These are phyloP conservation scores for Globisporangium spinosum DNA, from an alignment of 352 stramenopile species.

Conservation along the genomic window DNA sequence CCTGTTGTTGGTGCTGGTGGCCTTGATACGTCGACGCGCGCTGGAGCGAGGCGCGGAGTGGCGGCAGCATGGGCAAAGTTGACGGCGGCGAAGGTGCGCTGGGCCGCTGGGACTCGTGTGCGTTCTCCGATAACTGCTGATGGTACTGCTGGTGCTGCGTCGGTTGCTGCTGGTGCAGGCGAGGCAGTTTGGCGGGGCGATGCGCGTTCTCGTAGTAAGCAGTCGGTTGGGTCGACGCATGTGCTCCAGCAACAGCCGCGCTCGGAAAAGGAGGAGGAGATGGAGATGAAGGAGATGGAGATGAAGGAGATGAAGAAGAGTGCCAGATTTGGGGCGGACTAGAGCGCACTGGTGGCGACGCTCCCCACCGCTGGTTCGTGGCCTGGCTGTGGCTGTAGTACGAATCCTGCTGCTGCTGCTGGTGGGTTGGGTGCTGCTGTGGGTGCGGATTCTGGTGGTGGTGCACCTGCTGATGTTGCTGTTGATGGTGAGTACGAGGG, in stretches of 20 bases:
- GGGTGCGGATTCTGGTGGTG: neutral
- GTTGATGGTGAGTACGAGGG: neutral
- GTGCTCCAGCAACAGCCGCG: neutral
- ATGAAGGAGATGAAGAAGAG: neutral
- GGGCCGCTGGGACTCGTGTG: neutral
- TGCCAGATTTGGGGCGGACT: neutral
- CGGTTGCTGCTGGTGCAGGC: neutral
- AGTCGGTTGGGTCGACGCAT: neutral
- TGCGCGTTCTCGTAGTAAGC: neutral
- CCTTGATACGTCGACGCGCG: conserved; percentile 8
- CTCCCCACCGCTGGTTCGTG: neutral
- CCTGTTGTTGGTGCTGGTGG: neutral
- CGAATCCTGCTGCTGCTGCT: neutral
- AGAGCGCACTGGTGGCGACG: neutral
- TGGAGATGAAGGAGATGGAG: neutral
- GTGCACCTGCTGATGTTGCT: neutral
- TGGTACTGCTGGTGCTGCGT: neutral
- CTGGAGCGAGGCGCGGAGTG: conserved; percentile 11
- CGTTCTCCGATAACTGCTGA: neutral
- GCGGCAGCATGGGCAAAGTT: conserved; percentile 4
- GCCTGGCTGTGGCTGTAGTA: neutral
- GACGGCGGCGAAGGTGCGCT: neutral
- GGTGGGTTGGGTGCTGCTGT: neutral
- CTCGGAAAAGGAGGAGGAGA: neutral
- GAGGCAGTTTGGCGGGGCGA: neutral